Evolutionary conservation across 441 rosid genomes (phyloP).

Genomic region (Arabidopsis lyrata): DNA sequence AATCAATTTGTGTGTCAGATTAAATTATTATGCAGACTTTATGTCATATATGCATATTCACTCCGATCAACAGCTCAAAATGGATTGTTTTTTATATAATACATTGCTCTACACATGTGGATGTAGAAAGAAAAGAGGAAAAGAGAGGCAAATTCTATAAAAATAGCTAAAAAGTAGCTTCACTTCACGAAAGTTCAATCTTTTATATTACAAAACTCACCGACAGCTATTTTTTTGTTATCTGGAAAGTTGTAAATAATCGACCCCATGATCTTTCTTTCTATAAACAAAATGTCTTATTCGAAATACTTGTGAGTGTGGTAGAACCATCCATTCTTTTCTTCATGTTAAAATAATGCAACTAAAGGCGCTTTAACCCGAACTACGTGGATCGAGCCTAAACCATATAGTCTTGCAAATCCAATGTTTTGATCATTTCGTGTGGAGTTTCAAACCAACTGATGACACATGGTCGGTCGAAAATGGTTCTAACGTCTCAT

Average conservation of each 20-base stretch:
- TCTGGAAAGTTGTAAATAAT: constrained; percentile 36
- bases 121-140: constrained; percentile 1
- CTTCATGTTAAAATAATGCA: constrained; percentile 22
- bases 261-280: constrained; percentile 33
- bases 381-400: constrained; percentile 28
- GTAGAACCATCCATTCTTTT: constrained; percentile 31
- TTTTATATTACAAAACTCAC: constrained; percentile 22
- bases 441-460: constrained; percentile 19
- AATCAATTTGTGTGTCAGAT: constrained; percentile 28
- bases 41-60: constrained; percentile 13
- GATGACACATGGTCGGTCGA: constrained; percentile 21
- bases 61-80: constrained; percentile 18
- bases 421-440: not conserved
- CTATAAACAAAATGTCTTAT: constrained; percentile 17
- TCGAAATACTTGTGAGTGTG: not conserved
- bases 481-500: constrained; percentile 14
- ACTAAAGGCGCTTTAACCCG: constrained; percentile 15
- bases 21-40: constrained; percentile 31
- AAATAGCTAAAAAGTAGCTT: constrained; percentile 7
- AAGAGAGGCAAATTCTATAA: constrained; percentile 5
- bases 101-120: constrained; percentile 35
- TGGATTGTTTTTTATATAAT: not conserved
- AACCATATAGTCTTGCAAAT: constrained; percentile 19
- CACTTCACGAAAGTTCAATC: constrained; percentile 22
- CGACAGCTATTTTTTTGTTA: constrained; percentile 34